phyloP scores from a whole-genome alignment of 768 basidiomycete species.

The Royoungia palumana region DNA sequence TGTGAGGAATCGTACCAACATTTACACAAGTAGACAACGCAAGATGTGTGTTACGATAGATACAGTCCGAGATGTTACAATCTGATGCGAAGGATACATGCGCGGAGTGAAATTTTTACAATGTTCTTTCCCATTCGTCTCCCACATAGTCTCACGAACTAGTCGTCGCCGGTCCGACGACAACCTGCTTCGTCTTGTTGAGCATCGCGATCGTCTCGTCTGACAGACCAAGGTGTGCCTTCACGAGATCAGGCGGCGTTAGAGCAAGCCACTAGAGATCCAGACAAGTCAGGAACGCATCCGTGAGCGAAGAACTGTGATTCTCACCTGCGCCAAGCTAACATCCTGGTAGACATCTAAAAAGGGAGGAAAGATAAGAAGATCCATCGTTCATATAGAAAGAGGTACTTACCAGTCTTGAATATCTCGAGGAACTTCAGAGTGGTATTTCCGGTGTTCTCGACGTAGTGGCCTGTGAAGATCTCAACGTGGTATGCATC shows the following conservation, averaged over 20 bases:
- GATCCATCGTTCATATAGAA: neutral
- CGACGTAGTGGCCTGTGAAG: conserved; percentile 47
- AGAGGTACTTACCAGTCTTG: conserved; percentile 33
- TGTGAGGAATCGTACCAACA: no score
- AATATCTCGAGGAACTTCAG: conserved; percentile 49
- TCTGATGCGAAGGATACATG: no score
- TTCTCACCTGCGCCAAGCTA: conserved; percentile 44
- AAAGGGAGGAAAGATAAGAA: neutral
- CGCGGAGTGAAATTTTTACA: no score
- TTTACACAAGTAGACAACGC: no score
- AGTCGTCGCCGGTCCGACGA: conserved; percentile 31
- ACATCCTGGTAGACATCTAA: conserved; percentile 31
- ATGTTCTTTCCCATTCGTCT: no score
- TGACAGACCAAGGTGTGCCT: conserved; percentile 42
- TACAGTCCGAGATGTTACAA: no score
- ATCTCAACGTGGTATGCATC: neutral
- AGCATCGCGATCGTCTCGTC: conserved; percentile 35
- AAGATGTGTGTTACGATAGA: no score
- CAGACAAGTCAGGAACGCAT: neutral
- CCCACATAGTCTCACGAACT: neutral
- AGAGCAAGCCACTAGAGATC: conserved; percentile 40
- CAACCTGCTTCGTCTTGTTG: conserved; percentile 38
- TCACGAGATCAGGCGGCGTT: conserved; percentile 44
- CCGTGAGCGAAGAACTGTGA: neutral
- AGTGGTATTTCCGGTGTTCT: conserved; percentile 51